Evolutionary conservation across 2,329 filamentous ascomycete species (phyloP), one percentile per base, ranked within the genome.

Genomic region (Colletotrichum aenigma): DNA sequence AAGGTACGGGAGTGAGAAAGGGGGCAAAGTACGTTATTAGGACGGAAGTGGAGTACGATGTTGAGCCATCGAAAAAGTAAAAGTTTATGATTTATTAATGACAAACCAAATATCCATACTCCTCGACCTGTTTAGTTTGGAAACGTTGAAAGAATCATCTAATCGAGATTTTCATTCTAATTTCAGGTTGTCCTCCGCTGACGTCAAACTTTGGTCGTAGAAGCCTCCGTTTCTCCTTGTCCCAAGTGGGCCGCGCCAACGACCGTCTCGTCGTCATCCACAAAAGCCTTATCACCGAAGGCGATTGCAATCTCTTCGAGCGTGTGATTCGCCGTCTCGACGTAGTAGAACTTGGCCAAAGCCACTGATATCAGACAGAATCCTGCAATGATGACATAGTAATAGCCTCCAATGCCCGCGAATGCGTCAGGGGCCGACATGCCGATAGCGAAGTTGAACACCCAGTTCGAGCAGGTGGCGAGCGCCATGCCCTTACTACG

Each of bases 41-140:
- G 71, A 94, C 93, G 0, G 93, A 95, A 81, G 90, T 95, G 6
- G 90, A 94, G 81, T 95, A 94, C 77, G 93, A 94, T 81, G 85
- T 94, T 87, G 84, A 87, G 52, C 79, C 82, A 9, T 72, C 60
- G 18, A 48, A 70, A 38, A 34, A 69, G 9, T 30, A 24, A 66
- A 32, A 21, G 38, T 16, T 55, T 26, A 38, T 48, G 36, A 26
- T 66, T 55, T 34, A 48, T 62, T 36, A 52, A 21, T 52, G 36
- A 38, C 36, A 18, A 38, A 18, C 15, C 15, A 5, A 38, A 38
- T 38, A 38, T 38, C 36, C 36, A 38, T 18, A 18, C 8, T 18
- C 16, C 7, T 9, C 15, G 0, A 38, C 7, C 15, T 38, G 0
- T 38, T 18, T 18, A 18, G 36, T 38, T 4, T 38, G 15, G 36